A percentile compares a stretch with the other conserved stretches of the same genome.
Evolutionary conservation across 139 green algal genomes (phyloP).

Genomic region (Closterium sp.): DNA sequence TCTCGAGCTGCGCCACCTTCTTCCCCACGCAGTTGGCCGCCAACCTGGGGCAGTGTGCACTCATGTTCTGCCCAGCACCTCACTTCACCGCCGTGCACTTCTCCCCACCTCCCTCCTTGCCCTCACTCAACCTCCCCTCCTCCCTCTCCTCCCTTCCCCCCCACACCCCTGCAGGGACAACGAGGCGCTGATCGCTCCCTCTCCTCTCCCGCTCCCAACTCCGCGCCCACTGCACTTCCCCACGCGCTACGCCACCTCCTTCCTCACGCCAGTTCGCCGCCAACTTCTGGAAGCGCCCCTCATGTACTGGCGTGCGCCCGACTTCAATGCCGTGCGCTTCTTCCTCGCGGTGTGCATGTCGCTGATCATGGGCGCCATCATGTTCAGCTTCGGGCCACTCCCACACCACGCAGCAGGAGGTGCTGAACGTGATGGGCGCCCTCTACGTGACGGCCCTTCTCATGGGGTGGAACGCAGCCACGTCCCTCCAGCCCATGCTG

Average conservation of each 20-base stretch:
- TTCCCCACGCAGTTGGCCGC: background rate
- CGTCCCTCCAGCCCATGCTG: conserved; percentile 48
- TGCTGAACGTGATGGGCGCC: conserved; percentile 48
- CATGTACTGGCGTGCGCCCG: conserved; percentile 34
- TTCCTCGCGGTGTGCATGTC: conserved; percentile 21
- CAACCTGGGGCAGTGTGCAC: background rate
- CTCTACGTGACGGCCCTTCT: conserved; percentile 56
- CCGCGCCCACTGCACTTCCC: conserved; percentile 6
- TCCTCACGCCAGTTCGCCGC: conserved; percentile 4
- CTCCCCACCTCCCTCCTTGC: no score
- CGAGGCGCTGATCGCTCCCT: conserved; percentile 18
- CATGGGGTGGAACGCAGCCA: conserved; percentile 54
- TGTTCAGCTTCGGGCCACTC: conserved; percentile 19
- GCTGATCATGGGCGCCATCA: conserved; percentile 31
- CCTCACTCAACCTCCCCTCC: no score
- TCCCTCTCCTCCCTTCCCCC: no score
- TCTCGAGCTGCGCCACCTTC: background rate
- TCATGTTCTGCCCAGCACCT: conserved; percentile 11
- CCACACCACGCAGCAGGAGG: background rate
- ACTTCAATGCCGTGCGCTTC: conserved; percentile 44
- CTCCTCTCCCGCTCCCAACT: background rate
- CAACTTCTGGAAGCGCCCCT: conserved; percentile 5
- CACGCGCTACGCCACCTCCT: background rate
- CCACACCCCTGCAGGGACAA: background rate
- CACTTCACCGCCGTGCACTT: conserved; percentile 4